Base-by-base conservation (phyloP, 2,329 filamentous ascomycete genomes). In the Aureobasidium leucospermi region DNA sequence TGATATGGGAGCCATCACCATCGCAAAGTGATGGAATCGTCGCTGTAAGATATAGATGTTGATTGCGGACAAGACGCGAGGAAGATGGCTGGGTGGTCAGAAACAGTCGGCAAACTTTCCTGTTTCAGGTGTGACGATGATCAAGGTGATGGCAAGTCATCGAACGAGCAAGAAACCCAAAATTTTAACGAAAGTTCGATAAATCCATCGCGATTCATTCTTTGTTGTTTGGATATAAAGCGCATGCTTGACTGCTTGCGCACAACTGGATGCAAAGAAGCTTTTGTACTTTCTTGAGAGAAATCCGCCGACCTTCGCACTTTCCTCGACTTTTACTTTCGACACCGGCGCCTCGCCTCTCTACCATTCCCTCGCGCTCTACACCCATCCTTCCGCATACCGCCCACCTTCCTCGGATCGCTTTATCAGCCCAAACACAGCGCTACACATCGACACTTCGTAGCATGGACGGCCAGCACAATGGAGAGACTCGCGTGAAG, bases 401-500 rank as follows among this genome's bases (percentile, higher is more conserved):
- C 28, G 10, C 29, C 28, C 38, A 6, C 28, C 19, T 43, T 11
- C 23, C 39, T 4, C 51, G 29, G 9, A 38, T 57, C n/a, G 15
- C 32, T 9, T 19, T 32, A 11, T 19, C 16, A 10, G 15, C 23
- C 8, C 42, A 28, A 6, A 6, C 41, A 5, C 52, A 16, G 31
- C 55, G 55, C 15, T 13, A 31, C 34, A 31, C 32, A 13, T 58
- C 55, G 15, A 48, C 32, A 1, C 6, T 31, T 8, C 16, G 15
- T 13, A 52, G 16, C 31, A 62, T 61, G 61, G 61, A 60, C 23
- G 29, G 43, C 1, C 55, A 58, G 19, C 43, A 53, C 13, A 60
- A 60, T 48, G 61, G 60, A 31, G 61, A 60, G 36, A 28, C 36
- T 51, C 58, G 59, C 43, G 55, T 41, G 11, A 63, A 73, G 65